Percentiles rank a stretch among this genome's conserved stretches.
Conservation (phyloP, 441 rosid genomes). For the Isatis lusitanica region DNA sequence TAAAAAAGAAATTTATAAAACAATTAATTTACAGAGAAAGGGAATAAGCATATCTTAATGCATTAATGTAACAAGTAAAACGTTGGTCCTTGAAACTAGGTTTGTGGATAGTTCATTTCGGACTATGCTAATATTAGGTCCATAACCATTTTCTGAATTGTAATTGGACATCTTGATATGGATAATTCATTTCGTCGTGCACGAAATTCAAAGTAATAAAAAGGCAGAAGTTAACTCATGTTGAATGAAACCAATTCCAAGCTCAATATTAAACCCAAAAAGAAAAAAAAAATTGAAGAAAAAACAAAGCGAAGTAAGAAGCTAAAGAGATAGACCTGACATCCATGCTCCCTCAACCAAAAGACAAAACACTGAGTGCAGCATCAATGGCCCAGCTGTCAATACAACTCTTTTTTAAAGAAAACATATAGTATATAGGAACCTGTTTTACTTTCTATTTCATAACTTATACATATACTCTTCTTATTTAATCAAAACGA, state of each 20-base stretch:
- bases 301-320: constrained; percentile 13
- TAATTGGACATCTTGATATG: constrained; percentile 1
- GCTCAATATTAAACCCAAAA: constrained; percentile 3
- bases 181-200: not conserved
- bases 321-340: constrained; percentile 40
- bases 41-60: not conserved
- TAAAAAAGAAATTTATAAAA: not conserved
- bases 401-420: constrained; percentile 5
- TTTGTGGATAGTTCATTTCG: not conserved
- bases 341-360: constrained; percentile 43
- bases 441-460: not conserved
- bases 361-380: constrained; percentile 39
- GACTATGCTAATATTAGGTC: not conserved
- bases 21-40: not conserved
- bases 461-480: not conserved
- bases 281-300: not conserved
- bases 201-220: not conserved
- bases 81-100: not conserved
- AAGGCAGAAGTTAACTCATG: not conserved
- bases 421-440: not conserved
- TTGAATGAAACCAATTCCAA: not conserved
- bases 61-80: not conserved
- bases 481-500: constrained; percentile 8
- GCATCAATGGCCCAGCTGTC: constrained; percentile 39
- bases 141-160: not conserved